These are phyloP conservation scores for Lepidium campestre DNA, from an alignment of 441 rosid genomes.

Conservation along the genomic window DNA sequence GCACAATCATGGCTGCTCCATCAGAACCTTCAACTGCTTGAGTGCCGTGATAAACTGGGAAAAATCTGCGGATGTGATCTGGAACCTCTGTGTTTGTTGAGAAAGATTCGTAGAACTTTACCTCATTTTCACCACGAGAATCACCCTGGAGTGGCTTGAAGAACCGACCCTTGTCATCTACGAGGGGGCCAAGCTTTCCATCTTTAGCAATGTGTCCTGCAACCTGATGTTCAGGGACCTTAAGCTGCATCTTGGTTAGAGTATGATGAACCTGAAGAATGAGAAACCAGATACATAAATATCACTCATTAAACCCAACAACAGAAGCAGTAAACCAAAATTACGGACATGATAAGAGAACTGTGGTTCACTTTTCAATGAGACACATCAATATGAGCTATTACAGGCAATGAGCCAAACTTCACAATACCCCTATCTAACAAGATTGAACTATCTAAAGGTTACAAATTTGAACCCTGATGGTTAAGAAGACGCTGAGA, in stretches of 20 bases:
- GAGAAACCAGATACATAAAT: background rate
- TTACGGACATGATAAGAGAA: background rate
- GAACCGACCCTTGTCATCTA: slow-evolving; percentile 79
- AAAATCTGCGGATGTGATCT: slow-evolving; percentile 55
- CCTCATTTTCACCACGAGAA: slow-evolving; percentile 67
- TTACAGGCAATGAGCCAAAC: background rate
- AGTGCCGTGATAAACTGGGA: slow-evolving; percentile 75
- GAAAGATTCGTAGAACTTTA: slow-evolving; percentile 67
- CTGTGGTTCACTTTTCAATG: background rate
- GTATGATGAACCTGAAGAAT: slow-evolving; percentile 12
- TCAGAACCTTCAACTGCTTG: slow-evolving; percentile 72
- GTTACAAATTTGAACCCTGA: background rate
- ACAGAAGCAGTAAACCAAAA: background rate
- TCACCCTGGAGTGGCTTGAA: slow-evolving; percentile 84
- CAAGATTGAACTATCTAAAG: background rate
- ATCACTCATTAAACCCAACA: background rate
- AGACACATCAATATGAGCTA: background rate
- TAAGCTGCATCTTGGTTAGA: slow-evolving; percentile 49
- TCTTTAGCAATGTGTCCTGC: slow-evolving; percentile 76
- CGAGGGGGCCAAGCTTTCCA: slow-evolving; percentile 74
- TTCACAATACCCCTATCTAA: background rate
- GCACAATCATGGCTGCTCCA: slow-evolving; percentile 65
- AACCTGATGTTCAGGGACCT: slow-evolving; percentile 87
- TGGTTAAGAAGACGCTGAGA: background rate
- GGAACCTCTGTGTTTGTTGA: slow-evolving; percentile 56